Evolutionary conservation across 2,329 filamentous ascomycete genomes (phyloP).

Genomic region (Fusarium hainanense): DNA sequence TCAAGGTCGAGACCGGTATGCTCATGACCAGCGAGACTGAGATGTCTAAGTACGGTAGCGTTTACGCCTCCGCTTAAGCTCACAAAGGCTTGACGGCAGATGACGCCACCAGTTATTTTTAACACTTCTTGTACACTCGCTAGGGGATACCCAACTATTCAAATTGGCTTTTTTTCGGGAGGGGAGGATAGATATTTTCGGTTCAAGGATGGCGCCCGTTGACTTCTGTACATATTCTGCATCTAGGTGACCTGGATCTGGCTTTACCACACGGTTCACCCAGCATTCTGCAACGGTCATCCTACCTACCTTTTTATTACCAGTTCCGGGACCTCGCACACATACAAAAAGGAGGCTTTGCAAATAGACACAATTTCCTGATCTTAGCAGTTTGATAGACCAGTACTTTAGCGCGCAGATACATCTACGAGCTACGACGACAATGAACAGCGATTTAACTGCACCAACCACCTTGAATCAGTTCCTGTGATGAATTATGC

Average conservation of each 20-base stretch:
- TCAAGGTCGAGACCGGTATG: conserved; percentile 59
- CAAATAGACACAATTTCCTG: conserved; percentile 36
- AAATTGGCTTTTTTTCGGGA: conserved; percentile 39
- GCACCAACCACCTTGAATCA: not conserved
- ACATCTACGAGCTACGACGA: conserved; percentile 44
- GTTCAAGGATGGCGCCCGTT: conserved; percentile 42
- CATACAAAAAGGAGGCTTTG: conserved; percentile 16
- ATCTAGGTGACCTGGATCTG: conserved; percentile 32
- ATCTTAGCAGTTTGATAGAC: conserved; percentile 34
- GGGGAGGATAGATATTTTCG: conserved; percentile 36
- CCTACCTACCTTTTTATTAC: conserved; percentile 25
- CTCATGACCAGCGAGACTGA: conserved; percentile 54
- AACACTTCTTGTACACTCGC: conserved; percentile 54
- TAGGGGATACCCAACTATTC: conserved; percentile 50
- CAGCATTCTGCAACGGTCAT: conserved; percentile 10
- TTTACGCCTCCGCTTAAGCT: conserved; percentile 58
- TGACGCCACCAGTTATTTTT: conserved; percentile 36
- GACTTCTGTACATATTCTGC: conserved; percentile 50
- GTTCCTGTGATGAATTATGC: not conserved
- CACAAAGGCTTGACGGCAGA: not conserved
- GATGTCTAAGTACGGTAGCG: conserved; percentile 61
- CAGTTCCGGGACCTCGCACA: conserved; percentile 20
- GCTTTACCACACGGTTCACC: not conserved
- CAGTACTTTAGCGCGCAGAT: conserved; percentile 29
- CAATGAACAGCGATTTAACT: conserved; percentile 37